A percentile compares a stretch with the other conserved stretches of the same genome.
These are phyloP conservation scores for Malus hybrid DNA, from an alignment of 331 rosid species.

Conservation along the genomic window DNA sequence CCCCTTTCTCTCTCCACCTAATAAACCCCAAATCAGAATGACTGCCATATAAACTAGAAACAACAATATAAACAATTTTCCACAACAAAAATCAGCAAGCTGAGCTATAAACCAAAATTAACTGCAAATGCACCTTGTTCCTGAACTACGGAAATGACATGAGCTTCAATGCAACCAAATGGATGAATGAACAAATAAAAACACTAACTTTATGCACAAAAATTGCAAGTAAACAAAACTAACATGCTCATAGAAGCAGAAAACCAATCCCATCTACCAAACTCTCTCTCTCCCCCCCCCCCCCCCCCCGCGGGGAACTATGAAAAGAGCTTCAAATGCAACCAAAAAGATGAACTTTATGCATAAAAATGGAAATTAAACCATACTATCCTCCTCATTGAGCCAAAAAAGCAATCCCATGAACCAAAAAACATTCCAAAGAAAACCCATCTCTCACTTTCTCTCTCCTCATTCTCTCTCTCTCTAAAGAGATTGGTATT, in stretches of 20 bases:
- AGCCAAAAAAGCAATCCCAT: background rate
- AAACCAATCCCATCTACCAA: background rate
- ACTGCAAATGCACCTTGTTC: background rate
- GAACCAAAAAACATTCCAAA: background rate
- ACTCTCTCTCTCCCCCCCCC: background rate
- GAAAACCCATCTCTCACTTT: background rate
- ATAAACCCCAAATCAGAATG: conserved; percentile 20
- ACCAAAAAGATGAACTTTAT: no score
- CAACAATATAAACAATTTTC: background rate
- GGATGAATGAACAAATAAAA: background rate
- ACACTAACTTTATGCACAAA: background rate
- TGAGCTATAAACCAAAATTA: background rate
- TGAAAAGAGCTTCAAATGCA: no score
- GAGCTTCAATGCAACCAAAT: background rate
- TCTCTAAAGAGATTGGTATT: background rate
- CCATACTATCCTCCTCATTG: no score
- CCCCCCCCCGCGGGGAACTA: no score
- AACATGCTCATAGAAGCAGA: background rate
- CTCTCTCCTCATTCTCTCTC: background rate
- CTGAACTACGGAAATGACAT: background rate
- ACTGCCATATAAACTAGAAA: background rate
- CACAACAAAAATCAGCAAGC: background rate
- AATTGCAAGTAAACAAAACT: background rate
- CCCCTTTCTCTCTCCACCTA: conserved; percentile 98
- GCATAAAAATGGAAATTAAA: no score